These are phyloP conservation scores for Thymus quinquecostatus DNA, from an alignment of 257 asterid species.

Conservation along the genomic window DNA sequence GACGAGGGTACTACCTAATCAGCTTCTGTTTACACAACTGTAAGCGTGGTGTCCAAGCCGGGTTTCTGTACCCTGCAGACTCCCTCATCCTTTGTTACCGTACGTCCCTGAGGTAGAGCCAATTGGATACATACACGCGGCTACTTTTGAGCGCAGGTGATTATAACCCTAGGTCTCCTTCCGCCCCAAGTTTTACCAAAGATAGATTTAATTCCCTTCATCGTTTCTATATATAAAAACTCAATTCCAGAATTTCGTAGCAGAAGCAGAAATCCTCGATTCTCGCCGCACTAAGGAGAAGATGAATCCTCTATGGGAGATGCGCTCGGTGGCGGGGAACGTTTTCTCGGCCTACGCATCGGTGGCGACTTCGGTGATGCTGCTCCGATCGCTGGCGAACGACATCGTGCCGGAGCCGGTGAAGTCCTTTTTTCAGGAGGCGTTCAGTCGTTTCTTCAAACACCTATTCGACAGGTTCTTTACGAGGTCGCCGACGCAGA, in stretches of 20 bases:
- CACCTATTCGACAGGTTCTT: constrained; percentile 36
- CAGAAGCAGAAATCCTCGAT: not conserved
- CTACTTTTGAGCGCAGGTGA: not conserved
- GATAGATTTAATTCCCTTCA: too few relatives aligned
- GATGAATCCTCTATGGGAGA: constrained; percentile 46
- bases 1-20: too few relatives aligned
- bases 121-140: not conserved
- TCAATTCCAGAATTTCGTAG: not conserved
- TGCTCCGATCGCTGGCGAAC: constrained; percentile 60
- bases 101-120: not conserved
- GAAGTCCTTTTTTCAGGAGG: constrained; percentile 33
- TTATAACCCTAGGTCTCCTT: constrained; percentile 17
- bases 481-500: constrained; percentile 33
- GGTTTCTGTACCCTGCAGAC: constrained; percentile 2
- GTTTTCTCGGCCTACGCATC: constrained; percentile 84
- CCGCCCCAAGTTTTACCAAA: constrained; percentile 8
- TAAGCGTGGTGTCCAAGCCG: constrained; percentile 48
- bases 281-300: not conserved
- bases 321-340: constrained; percentile 58
- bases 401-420: constrained; percentile 59
- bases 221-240: not conserved
- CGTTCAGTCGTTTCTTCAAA: constrained; percentile 39
- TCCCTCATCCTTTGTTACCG: not conserved
- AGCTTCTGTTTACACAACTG: not conserved
- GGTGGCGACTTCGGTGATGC: constrained; percentile 70